Evolutionary conservation across 2,329 filamentous ascomycete genomes (phyloP), one percentile per base, ranked within the genome.

Genomic region (Microdochium trichocladiopsis): DNA sequence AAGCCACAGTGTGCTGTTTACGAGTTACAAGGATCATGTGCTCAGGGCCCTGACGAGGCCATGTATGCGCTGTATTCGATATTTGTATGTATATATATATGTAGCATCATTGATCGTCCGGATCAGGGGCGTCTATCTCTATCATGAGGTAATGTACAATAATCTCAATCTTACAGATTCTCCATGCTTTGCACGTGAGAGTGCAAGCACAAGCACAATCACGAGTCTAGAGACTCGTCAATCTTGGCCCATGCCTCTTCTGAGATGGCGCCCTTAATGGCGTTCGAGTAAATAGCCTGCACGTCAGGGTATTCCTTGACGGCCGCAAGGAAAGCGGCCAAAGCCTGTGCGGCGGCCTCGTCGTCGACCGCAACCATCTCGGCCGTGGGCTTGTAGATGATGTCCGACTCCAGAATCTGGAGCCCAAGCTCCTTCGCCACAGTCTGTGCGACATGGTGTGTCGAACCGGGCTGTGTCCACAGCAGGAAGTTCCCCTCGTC

Each of bases 371-470:
- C 72, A 18, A 88, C 81, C 65, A 81, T 82, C 56, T 96, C 91
- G 61, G 86, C 82, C 55, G 93, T 94, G 0, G 90, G 81, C 54
- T 86, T 82, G 86, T 90, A 96, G 45, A 96, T 78, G 50, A 96
- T 93, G 52, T 95, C 89, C 18, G 84, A 83, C 58, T 83, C 86
- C 52, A 87, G 73, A 47, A 95, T 80, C 53, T 86, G 80, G 55
- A 95, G 69, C 1, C 76, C 80, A 21, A 88, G 77, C 36, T 78
- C 74, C 57, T 80, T 76, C 3, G 80, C 76, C n/a, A 96, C 65
- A 12, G 75, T 73, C 55, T 87, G 77, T 2, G 83, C 83, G 2
- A 86, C 82, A 18, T 79, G 73, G 52, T 80, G 84, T 0, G 84
- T 87, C 55, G 80, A 76, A 10, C 75, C 78, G 0, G 87, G 83